Conservation (phyloP, 352 stramenopile species). For the Nothophytophthora sp. region DNA sequence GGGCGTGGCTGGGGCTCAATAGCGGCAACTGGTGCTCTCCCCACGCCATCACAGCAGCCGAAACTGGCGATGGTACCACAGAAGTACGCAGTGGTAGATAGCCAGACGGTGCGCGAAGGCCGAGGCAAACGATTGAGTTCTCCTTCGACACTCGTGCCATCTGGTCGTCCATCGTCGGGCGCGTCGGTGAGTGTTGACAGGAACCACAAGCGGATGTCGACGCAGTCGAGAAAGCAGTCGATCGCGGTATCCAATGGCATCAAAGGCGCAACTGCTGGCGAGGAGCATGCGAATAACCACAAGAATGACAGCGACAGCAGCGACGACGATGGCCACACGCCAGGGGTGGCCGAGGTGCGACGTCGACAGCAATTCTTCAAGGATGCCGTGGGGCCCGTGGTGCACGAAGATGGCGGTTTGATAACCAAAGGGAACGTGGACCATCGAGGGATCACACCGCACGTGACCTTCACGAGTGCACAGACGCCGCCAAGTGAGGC, state of each 20-base stretch:
- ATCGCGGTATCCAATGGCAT: slow-evolving; percentile 11
- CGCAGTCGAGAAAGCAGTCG: slow-evolving; percentile 6
- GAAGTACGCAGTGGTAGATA: slow-evolving; percentile 9
- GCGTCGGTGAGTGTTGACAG: slow-evolving; percentile 6
- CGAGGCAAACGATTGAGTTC: slow-evolving; percentile 10
- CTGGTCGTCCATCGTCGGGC: slow-evolving; percentile 8
- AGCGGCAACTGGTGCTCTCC: background rate
- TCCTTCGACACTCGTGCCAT: background rate
- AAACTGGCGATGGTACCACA: slow-evolving; percentile 7
- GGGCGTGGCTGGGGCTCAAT: slow-evolving; percentile 3
- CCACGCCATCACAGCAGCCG: background rate
- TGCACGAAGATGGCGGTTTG: slow-evolving; percentile 50
- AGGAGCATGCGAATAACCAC: slow-evolving; percentile 2
- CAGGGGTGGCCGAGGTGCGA: slow-evolving; percentile 13
- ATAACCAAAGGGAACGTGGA: slow-evolving; percentile 50
- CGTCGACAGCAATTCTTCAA: slow-evolving; percentile 28
- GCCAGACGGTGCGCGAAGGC: background rate
- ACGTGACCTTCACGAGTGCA: slow-evolving; percentile 58
- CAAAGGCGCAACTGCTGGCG: slow-evolving; percentile 6
- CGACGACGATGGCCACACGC: slow-evolving; percentile 5
- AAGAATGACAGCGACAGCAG: slow-evolving; percentile 17
- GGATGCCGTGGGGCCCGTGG: slow-evolving; percentile 18
- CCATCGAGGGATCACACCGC: slow-evolving; percentile 59
- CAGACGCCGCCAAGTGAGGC: slow-evolving; percentile 55
- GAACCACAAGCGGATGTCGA: slow-evolving; percentile 1